Evolutionary conservation across 768 basidiomycete species (phyloP).

Genomic region (Pulveroboletus ravenelii): DNA sequence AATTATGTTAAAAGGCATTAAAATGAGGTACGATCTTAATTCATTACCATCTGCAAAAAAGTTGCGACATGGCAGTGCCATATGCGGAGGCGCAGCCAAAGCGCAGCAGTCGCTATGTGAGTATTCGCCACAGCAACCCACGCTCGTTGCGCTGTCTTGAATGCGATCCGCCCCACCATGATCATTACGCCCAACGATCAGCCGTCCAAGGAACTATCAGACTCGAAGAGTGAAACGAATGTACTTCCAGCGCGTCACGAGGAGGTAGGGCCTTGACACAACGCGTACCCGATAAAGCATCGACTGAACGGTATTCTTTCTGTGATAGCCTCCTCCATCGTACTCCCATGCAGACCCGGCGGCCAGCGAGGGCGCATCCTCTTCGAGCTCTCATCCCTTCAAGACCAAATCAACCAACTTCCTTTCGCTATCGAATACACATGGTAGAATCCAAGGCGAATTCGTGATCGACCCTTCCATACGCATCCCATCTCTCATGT

Average conservation of each 20-base stretch:
- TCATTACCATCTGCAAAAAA: too few relatives aligned
- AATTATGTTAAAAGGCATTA: too few relatives aligned
- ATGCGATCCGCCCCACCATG: neutral
- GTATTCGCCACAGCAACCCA: neutral
- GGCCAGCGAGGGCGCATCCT: neutral
- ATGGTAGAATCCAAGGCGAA: slow-evolving; percentile 17
- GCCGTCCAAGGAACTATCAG: neutral
- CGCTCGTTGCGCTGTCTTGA: neutral
- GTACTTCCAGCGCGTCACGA: neutral
- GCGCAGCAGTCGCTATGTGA: neutral
- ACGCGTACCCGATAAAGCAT: neutral
- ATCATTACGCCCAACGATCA: slow-evolving; percentile 1
- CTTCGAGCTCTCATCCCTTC: slow-evolving; percentile 2
- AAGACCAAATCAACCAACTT: slow-evolving; percentile 29
- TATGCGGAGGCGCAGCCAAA: neutral
- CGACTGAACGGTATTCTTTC: neutral
- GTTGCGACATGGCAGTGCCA: neutral
- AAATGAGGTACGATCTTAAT: too few relatives aligned
- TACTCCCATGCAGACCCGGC: slow-evolving; percentile 6
- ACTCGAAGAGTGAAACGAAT: neutral
- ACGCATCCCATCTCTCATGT: slow-evolving; percentile 33
- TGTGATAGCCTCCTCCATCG: slow-evolving; percentile 21
- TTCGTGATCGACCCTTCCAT: slow-evolving; percentile 44
- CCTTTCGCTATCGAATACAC: slow-evolving; percentile 10
- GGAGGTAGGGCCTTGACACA: slow-evolving; percentile 1